These are phyloP conservation scores for Phytomonas sp. DNA, from an alignment of 208 protist genomes.

Conservation along the genomic window DNA sequence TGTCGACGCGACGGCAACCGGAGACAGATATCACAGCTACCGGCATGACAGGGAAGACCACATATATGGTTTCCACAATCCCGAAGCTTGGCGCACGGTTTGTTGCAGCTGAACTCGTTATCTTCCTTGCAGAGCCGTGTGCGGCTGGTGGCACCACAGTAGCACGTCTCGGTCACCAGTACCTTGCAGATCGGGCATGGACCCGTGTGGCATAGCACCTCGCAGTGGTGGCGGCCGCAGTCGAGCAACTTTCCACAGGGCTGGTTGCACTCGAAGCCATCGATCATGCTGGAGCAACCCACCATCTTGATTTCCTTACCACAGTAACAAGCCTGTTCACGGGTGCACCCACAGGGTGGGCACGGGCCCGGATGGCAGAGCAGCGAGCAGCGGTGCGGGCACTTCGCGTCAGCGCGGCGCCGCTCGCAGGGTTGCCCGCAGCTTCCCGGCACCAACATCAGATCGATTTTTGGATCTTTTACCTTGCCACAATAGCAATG, in stretches of 20 bases:
- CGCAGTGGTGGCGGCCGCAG: slow-evolving; percentile 81
- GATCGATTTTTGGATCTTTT: slow-evolving; percentile 36
- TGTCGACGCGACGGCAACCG: slow-evolving; percentile 39
- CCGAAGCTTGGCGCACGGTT: slow-evolving; percentile 37
- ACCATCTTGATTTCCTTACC: slow-evolving; percentile 54
- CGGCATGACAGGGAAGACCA: slow-evolving; percentile 61
- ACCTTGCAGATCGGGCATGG: slow-evolving; percentile 76
- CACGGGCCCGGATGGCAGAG: slow-evolving; percentile 82
- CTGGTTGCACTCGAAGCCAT: slow-evolving; percentile 68
- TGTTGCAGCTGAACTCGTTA: slow-evolving; percentile 33
- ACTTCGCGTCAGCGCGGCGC: slow-evolving; percentile 38
- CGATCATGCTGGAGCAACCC: slow-evolving; percentile 58
- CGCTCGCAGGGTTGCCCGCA: slow-evolving; percentile 65
- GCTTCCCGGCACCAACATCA: slow-evolving; percentile 65
- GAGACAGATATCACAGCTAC: slow-evolving; percentile 53
- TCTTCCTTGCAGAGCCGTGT: slow-evolving; percentile 30
- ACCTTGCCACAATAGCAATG: slow-evolving; percentile 78
- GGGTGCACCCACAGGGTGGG: slow-evolving; percentile 48
- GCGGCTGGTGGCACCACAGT: slow-evolving; percentile 67
- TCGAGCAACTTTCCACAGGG: slow-evolving; percentile 59
- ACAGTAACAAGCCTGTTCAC: slow-evolving; percentile 73
- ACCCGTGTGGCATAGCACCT: slow-evolving; percentile 77
- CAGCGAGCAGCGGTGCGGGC: slow-evolving; percentile 62
- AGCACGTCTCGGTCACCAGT: slow-evolving; percentile 55
- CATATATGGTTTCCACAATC: slow-evolving; percentile 86